These are phyloP conservation scores for Pseudonitzschia delicatissima DNA, from an alignment of 108 stramenopile genomes.

Conservation along the genomic window DNA sequence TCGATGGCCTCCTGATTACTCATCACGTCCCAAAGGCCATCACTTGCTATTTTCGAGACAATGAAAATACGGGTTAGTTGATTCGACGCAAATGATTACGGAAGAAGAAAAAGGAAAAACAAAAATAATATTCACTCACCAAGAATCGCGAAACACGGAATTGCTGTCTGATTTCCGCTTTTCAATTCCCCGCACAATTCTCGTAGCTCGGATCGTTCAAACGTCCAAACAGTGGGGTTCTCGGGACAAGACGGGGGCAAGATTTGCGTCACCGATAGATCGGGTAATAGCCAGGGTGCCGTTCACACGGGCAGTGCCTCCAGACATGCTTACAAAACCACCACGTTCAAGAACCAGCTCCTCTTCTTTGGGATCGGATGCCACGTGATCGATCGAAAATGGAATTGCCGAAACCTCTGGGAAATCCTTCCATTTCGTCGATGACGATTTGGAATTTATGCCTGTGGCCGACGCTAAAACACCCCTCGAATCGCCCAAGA, in stretches of 20 bases:
- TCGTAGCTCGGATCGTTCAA: conserved; percentile 47
- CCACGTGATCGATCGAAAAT: conserved; percentile 85
- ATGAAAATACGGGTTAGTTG: neutral
- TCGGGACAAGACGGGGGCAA: conserved; percentile 60
- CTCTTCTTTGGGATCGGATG: conserved; percentile 64
- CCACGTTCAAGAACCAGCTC: conserved; percentile 55
- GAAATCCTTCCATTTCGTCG: conserved; percentile 6
- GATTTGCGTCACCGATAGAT: conserved; percentile 75
- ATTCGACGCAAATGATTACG: neutral
- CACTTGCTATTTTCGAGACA: conserved; percentile 55
- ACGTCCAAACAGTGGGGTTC: conserved; percentile 57
- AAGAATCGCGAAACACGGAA: conserved; percentile 82
- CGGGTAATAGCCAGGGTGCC: conserved; percentile 90
- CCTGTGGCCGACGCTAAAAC: conserved; percentile 58
- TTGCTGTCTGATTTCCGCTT: neutral
- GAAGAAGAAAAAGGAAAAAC: neutral
- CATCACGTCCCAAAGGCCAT: conserved; percentile 96
- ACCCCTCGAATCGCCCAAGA: conserved; percentile 91
- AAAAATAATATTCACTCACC: conserved; percentile 5
- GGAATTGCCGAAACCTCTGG: conserved; percentile 43
- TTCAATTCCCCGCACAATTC: conserved; percentile 34
- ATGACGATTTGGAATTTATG: neutral
- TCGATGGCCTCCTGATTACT: conserved; percentile 86
- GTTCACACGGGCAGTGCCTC: conserved; percentile 78
- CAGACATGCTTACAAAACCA: conserved; percentile 59